Conservation (phyloP, 2,329 filamentous ascomycete species). For the Thielaviopsis cerberus region DNA sequence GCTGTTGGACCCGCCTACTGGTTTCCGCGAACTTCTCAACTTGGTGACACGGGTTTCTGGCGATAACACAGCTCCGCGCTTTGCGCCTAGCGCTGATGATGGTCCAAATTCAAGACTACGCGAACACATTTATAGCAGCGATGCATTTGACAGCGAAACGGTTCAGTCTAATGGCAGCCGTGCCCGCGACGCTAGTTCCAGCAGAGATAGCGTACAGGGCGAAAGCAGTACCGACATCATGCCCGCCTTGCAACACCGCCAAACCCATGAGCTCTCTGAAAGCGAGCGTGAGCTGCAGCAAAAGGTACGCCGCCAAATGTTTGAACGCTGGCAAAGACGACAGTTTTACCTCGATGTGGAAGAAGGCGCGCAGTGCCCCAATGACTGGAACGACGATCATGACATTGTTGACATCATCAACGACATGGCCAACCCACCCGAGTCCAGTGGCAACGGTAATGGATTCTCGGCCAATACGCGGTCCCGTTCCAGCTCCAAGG, state of each 20-base stretch:
- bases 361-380: constrained; percentile 48
- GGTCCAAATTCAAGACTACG: background rate
- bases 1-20: constrained; percentile 15
- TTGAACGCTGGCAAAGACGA: constrained; percentile 57
- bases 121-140: background rate
- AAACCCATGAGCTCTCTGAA: background rate
- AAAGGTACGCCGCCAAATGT: constrained; percentile 32
- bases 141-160: background rate
- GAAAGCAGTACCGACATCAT: background rate
- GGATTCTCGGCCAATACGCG: constrained; percentile 26
- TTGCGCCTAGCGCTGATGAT: background rate
- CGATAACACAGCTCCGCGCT: background rate
- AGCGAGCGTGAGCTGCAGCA: background rate
- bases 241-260: background rate
- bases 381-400: constrained; percentile 43
- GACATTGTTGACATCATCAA: constrained; percentile 30
- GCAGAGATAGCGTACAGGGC: background rate
- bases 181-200: background rate
- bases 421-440: constrained; percentile 15
- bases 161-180: background rate
- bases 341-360: constrained; percentile 75
- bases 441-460: constrained; percentile 18
- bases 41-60: constrained; percentile 4
- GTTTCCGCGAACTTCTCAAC: constrained; percentile 8
- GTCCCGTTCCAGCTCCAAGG: constrained; percentile 61